Evolutionary conservation across 1,284 basidiomycete genomes (phyloP).

Genomic region (Sporisorium iseilematis-ciliati): DNA sequence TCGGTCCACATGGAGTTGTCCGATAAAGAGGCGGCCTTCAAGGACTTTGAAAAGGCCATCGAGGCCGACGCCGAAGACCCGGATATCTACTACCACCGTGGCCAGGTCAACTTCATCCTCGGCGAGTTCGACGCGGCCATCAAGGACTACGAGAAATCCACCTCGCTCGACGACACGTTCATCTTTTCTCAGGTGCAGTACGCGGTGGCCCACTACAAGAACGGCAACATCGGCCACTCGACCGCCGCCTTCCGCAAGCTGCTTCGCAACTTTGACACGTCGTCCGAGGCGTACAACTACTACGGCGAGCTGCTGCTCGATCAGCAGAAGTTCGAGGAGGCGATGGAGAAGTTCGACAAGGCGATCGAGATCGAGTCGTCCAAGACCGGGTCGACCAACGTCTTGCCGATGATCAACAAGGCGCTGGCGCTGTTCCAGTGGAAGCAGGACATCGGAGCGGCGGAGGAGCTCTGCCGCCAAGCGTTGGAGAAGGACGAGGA

Average conservation of each 20-base stretch:
- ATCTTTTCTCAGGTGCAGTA: constrained; percentile 97
- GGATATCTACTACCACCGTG: constrained; percentile 99
- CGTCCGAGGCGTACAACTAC: constrained; percentile 70
- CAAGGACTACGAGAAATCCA: constrained; percentile 89
- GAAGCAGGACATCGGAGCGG: constrained; percentile 87
- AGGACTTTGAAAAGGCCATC: constrained; percentile 91
- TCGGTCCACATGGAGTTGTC: constrained; percentile 95
- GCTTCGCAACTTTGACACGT: constrained; percentile 59
- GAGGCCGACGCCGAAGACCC: constrained; percentile 85
- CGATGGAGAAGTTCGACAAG: constrained; percentile 93
- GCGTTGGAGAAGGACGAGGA: constrained; percentile 86
- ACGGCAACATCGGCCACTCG: constrained; percentile 80
- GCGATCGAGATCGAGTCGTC: constrained; percentile 87
- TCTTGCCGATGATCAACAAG: constrained; percentile 90
- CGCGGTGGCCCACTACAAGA: constrained; percentile 97
- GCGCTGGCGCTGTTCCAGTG: constrained; percentile 95
- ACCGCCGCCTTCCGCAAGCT: constrained; percentile 85
- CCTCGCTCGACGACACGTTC: constrained; percentile 82
- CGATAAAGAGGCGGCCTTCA: constrained; percentile 78
- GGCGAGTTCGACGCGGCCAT: constrained; percentile 88
- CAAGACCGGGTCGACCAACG: constrained; percentile 55
- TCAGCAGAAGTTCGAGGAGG: constrained; percentile 88
- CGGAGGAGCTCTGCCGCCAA: constrained; percentile 87
- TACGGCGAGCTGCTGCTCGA: constrained; percentile 96
- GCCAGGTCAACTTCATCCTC: constrained; percentile 98